Conservation (phyloP, 2,329 filamentous ascomycete genomes). For the Fusarium floridanum region DNA sequence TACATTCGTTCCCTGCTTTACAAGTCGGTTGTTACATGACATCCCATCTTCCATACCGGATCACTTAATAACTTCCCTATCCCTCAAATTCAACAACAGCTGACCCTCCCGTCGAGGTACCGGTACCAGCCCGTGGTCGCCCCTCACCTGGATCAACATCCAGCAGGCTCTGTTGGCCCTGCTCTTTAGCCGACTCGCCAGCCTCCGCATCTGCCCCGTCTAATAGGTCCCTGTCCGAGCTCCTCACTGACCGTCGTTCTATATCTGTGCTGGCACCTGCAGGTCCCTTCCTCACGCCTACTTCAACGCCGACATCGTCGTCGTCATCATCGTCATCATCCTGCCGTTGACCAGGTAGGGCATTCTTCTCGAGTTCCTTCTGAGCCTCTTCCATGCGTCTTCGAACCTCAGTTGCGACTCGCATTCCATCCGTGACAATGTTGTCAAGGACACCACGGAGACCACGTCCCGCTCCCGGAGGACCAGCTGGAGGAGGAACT, state of each 20-base stretch:
- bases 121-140: constrained; percentile 44
- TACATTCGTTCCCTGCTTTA: constrained; percentile 32
- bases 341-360: constrained; percentile 71
- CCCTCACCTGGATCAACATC: constrained; percentile 49
- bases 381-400: constrained; percentile 96
- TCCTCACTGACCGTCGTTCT: constrained; percentile 73
- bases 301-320: constrained; percentile 62
- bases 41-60: not conserved
- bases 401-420: constrained; percentile 91
- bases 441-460: constrained; percentile 95
- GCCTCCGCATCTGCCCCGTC: constrained; percentile 81
- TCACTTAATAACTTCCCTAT: constrained; percentile 40
- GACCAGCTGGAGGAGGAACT: constrained; percentile 55
- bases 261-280: constrained; percentile 63
- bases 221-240: constrained; percentile 77
- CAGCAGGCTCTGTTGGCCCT: constrained; percentile 50
- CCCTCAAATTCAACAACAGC: constrained; percentile 60
- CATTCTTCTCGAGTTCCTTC: constrained; percentile 88
- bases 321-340: constrained; percentile 81
- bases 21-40: constrained; percentile 19
- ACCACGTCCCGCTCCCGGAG: constrained; percentile 72
- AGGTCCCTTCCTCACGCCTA: constrained; percentile 54
- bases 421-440: constrained; percentile 97
- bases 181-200: constrained; percentile 56
- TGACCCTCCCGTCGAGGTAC: constrained; percentile 48